These are phyloP conservation scores for Hyaloscypha bicolor DNA, from an alignment of 495 filamentous ascomycete species.

Conservation along the genomic window DNA sequence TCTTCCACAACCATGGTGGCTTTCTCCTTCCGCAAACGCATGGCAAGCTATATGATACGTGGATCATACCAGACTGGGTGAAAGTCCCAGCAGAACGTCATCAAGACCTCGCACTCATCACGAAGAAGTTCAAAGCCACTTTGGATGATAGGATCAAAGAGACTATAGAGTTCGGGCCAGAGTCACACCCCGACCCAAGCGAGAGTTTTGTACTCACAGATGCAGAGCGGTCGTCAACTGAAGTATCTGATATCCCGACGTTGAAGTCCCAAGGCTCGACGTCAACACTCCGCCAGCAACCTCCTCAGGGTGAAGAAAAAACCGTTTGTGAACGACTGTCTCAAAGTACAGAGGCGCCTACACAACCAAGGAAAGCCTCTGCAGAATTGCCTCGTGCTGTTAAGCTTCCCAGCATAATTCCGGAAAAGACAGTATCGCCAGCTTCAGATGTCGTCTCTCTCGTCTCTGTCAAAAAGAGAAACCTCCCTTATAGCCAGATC, in stretches of 20 bases:
- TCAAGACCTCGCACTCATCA: slow-evolving; percentile 5
- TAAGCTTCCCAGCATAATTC: neutral
- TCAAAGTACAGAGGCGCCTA: neutral
- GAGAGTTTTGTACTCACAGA: slow-evolving; percentile 27
- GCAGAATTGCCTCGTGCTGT: neutral
- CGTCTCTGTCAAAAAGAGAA: slow-evolving; percentile 8
- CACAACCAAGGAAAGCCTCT: neutral
- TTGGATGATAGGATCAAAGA: slow-evolving; percentile 11
- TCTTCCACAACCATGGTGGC: slow-evolving; percentile 24
- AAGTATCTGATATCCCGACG: neutral
- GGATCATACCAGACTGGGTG: slow-evolving; percentile 31
- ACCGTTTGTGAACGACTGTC: neutral
- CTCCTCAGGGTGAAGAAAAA: neutral
- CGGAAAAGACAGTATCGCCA: too few relatives aligned
- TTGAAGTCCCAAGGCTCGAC: neutral
- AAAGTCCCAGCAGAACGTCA: slow-evolving; percentile 14
- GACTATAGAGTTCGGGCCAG: slow-evolving; percentile 9
- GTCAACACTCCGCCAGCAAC: neutral
- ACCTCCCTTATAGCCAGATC: slow-evolving; percentile 23
- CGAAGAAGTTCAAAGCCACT: slow-evolving; percentile 2
- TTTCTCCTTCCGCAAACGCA: slow-evolving; percentile 28
- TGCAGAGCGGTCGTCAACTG: slow-evolving; percentile 20
- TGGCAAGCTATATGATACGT: slow-evolving; percentile 26
- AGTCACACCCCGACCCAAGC: slow-evolving; percentile 16
- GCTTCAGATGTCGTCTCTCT: slow-evolving; percentile 15